These are phyloP conservation scores for Salix brachista DNA, from an alignment of 345 rosid genomes.

Conservation along the genomic window DNA sequence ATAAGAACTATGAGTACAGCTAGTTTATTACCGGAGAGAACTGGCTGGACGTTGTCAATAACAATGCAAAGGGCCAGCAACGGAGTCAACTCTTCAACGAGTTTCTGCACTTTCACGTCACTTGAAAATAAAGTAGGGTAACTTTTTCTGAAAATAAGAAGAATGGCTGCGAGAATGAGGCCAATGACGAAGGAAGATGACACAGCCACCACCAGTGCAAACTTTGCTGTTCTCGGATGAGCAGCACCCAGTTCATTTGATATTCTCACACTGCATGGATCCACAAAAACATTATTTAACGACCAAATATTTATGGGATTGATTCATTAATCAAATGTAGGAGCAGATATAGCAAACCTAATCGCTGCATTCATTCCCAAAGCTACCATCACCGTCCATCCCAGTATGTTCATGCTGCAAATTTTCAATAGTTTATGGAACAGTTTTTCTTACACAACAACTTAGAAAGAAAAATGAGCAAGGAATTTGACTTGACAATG, in stretches of 20 bases:
- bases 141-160: constrained; percentile 35
- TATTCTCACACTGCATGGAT: constrained; percentile 53
- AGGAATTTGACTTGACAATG: too few species aligned
- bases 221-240: constrained; percentile 57
- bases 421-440: background rate
- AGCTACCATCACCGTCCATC: constrained; percentile 80
- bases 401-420: constrained; percentile 71
- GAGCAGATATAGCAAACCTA: constrained; percentile 37
- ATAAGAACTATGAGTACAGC: too few species aligned
- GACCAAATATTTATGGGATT: background rate
- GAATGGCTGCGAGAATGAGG: constrained; percentile 33
- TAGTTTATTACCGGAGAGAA: constrained; percentile 62
- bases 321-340: too few species aligned
- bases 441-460: too few species aligned
- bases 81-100: constrained; percentile 69
- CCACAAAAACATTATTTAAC: too few species aligned
- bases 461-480: too few species aligned
- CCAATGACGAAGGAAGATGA: constrained; percentile 52
- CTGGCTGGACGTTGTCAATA: constrained; percentile 75
- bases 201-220: constrained; percentile 56
- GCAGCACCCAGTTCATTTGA: constrained; percentile 82
- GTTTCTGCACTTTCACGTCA: constrained; percentile 39
- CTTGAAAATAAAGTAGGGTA: constrained; percentile 67
- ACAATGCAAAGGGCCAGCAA: constrained; percentile 58
- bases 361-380: constrained; percentile 80